Evolutionary conservation across 1,284 basidiomycete species (phyloP), one percentile per base, ranked within the genome.

Genomic region (Cronartium ribicola): DNA sequence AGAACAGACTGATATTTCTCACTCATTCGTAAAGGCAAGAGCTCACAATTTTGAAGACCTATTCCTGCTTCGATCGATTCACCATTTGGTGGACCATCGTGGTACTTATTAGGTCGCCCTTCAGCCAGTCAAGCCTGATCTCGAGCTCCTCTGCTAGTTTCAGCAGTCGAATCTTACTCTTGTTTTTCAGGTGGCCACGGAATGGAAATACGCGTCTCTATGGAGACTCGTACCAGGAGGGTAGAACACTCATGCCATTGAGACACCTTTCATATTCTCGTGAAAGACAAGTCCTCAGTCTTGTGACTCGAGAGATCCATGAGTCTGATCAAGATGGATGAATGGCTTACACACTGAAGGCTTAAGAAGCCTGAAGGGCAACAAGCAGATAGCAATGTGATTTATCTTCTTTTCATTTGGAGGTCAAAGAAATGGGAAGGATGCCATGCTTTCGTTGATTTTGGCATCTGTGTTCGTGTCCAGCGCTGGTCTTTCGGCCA

Each of bases 21-120:
- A 5, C 17, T 17, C 48, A 39, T 61, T 61, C 59, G 59, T 36
- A 61, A 61, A 61, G 59, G 59, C 59, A 61, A 61, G 59, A 61
- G 59, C 59, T 61, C 14, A 61, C 22, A 51, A 61, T 61, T 39
- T 61, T 29, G 0, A 61, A 61, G 37, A 36, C 59, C 37, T 61
- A 22, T 61, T 29, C 20, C 46, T 14, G 20, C 13, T 20, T 51
- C 46, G 20, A 51, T 51, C 46, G 20, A 51, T 29, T 29, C 29
- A 29, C 29, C 48, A 51, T 51, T 51, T 13, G 48, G 48, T 51
- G 17, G 6, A 11, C 5, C 17, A 17, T 5, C 13, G 17, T 17
- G 22, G 17, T 14, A 51, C 10, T 13, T 14, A 10, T 51, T 20
- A 51, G 48, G 48, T 51, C 48, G 11, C 48, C 48, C 48, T 51